Percentiles rank a stretch among this genome's conserved stretches.
phyloP scores from a whole-genome alignment of 768 basidiomycete genomes.

The Gymnopilus junonius region DNA sequence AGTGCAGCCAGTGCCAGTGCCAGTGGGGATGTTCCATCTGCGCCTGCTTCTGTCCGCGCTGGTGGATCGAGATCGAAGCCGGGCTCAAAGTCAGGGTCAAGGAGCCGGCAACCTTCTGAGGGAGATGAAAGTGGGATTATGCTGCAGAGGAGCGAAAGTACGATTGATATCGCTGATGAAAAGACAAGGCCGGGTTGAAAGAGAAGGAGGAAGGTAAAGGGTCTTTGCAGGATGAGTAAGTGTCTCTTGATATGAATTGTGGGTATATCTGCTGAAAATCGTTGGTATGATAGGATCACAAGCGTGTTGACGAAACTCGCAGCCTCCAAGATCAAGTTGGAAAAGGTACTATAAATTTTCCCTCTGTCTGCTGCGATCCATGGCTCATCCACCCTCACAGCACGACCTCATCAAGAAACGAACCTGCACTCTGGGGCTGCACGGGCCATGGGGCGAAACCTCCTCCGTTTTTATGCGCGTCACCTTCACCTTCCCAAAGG shows the following conservation, averaged over 20 bases:
- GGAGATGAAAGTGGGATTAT: slow-evolving; percentile 20
- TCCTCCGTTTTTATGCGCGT: slow-evolving; percentile 86
- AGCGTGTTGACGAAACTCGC: slow-evolving; percentile 69
- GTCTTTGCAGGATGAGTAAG: slow-evolving; percentile 77
- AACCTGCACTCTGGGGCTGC: slow-evolving; percentile 83
- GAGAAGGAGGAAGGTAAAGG: slow-evolving; percentile 46
- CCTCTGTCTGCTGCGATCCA: not conserved
- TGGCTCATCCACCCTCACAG: slow-evolving; percentile 34
- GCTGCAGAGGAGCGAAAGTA: slow-evolving; percentile 53
- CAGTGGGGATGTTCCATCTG: slow-evolving; percentile 31
- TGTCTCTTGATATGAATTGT: slow-evolving; percentile 2
- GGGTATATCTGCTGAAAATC: not conserved
- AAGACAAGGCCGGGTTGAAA: slow-evolving; percentile 35
- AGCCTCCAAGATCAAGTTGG: slow-evolving; percentile 77
- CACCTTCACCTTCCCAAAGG: slow-evolving; percentile 86
- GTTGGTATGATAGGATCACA: slow-evolving; percentile 59
- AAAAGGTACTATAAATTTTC: slow-evolving; percentile 62
- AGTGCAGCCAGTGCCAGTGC: not conserved
- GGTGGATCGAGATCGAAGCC: not conserved
- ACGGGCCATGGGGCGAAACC: slow-evolving; percentile 90
- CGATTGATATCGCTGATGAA: slow-evolving; percentile 26
- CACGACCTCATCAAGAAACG: slow-evolving; percentile 74
- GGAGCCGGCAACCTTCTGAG: slow-evolving; percentile 39
- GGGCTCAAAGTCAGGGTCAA: slow-evolving; percentile 49
- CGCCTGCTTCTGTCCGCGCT: not conserved